Evolutionary conservation across 176 grass and related monocot genomes (phyloP), one percentile per base, ranked within the genome.

Genomic region (Dactylis glomerata): DNA sequence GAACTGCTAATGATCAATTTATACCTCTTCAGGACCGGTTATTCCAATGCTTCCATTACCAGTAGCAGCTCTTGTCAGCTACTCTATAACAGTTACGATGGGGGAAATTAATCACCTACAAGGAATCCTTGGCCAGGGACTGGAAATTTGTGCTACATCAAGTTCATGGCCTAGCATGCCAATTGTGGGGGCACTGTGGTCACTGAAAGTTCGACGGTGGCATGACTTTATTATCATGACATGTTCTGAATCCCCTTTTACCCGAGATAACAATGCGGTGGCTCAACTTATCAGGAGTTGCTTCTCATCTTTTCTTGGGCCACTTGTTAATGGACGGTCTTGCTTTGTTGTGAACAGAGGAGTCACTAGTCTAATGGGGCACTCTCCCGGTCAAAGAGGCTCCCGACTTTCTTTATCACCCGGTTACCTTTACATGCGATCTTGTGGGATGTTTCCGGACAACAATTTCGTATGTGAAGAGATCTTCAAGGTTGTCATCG

Each of bases 41-140:
- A 78, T 73, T 63, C 92, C 94, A 77, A 92, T 97, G 92, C 92
- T 97, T 56, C 94, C 92, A 54, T 83, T 97, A 81, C 92, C 94
- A 47, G 88, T 97, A 30, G 94, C 94, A 45, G 92, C 84, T 37
- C 79, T 97, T 49, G 73, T 97, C 34, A 94, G 94, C 73, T 88
- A 94, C 49, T 83, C 92, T 31, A 97, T 97, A 73, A 94, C 92
- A 63, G 74, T 97, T 87, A 97, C 90, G 70, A 89, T 97, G 12
- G 94, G 88, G 62, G 89, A 62, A 49, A 28, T 71, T 50, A 92
- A 75, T 31, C 84, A 90, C 66, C 61, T 89, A 19, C 83, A 92
- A 3, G 86, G 89, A 68, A 87, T 97, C 38, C 57, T 87, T 38
- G 36, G 34, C 16, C 83, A 94, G 84, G 89, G 87, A 63, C 6